Conservation (phyloP, 2,329 filamentous ascomycete genomes). For the Neonectria magnoliae region DNA sequence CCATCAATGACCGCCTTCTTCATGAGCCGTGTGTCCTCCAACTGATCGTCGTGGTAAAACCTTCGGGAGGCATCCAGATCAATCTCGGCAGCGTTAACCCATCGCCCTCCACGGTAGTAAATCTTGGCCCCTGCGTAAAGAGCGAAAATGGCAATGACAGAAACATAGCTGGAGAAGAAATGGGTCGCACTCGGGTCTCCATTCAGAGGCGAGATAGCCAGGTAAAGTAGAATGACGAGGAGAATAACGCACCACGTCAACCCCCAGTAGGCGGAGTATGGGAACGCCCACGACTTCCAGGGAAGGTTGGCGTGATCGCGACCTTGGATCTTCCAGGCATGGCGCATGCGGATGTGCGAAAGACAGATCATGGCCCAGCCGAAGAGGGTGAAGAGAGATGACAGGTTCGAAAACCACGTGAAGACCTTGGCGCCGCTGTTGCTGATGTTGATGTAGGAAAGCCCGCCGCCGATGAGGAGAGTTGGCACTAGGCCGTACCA, state of each 20-base stretch:
- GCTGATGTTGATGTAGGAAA: conserved; percentile 55
- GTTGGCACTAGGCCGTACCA: conserved; percentile 55
- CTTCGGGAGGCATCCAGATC: conserved; percentile 17
- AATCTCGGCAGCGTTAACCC: conserved; percentile 3
- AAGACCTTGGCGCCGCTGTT: conserved; percentile 55
- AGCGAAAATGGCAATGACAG: conserved; percentile 53
- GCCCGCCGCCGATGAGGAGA: conserved; percentile 58
- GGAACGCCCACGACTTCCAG: conserved; percentile 57
- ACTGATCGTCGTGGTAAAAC: conserved; percentile 13
- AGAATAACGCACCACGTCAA: conserved; percentile 56
- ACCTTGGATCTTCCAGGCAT: conserved; percentile 53
- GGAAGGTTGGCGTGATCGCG: conserved; percentile 49
- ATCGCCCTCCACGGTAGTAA: conserved; percentile 48
- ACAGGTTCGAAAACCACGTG: conserved; percentile 58
- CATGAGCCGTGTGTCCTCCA: neutral
- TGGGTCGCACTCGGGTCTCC: conserved; percentile 45
- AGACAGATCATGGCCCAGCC: conserved; percentile 56
- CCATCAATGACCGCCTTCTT: conserved; percentile 4
- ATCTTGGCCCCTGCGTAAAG: conserved; percentile 53
- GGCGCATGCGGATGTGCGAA: conserved; percentile 54
- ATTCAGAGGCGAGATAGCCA: conserved; percentile 56
- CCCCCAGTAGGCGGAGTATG: conserved; percentile 55
- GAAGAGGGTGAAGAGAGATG: conserved; percentile 56
- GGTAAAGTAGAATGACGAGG: conserved; percentile 59
- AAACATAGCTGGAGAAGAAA: conserved; percentile 60